Percentiles rank a stretch among this genome's conserved stretches.
These are phyloP conservation scores for Tetracentron sinense DNA, from an alignment of 164 flowering plant genomes.

Conservation along the genomic window DNA sequence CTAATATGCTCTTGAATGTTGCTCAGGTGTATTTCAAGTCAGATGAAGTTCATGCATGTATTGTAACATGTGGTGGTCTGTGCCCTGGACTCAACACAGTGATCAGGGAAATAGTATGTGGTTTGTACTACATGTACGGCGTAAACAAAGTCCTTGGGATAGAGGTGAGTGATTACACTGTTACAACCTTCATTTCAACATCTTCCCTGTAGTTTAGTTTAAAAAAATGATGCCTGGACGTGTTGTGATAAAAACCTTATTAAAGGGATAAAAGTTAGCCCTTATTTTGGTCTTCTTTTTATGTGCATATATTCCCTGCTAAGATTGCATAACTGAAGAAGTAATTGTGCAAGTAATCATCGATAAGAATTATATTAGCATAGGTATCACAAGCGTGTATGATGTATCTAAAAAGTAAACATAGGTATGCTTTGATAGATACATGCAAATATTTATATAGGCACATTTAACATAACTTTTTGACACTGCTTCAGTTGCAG, in stretches of 20 bases:
- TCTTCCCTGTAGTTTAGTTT: neutral
- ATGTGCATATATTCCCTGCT: too few relatives aligned
- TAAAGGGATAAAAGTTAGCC: too few relatives aligned
- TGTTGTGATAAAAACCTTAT: neutral
- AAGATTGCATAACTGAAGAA: too few relatives aligned
- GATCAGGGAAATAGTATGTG: slow-evolving; percentile 82
- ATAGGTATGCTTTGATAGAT: too few relatives aligned
- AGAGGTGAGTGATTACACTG: slow-evolving; percentile 42
- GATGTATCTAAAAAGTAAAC: too few relatives aligned
- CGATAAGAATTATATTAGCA: too few relatives aligned
- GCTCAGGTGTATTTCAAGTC: slow-evolving; percentile 61
- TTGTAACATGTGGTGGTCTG: slow-evolving; percentile 79
- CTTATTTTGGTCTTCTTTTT: too few relatives aligned
- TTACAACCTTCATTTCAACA: neutral
- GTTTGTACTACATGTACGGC: slow-evolving; percentile 80
- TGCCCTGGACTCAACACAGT: slow-evolving; percentile 98
- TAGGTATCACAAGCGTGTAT: neutral
- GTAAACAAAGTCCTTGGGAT: slow-evolving; percentile 75
- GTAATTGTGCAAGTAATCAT: too few relatives aligned
- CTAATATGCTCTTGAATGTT: slow-evolving; percentile 9
- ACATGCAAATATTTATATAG: too few relatives aligned
- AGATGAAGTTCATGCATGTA: slow-evolving; percentile 64
- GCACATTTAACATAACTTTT: neutral
- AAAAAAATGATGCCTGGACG: neutral
- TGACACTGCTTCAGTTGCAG: neutral